These are phyloP conservation scores for Boletellus emodensis DNA, from an alignment of 768 basidiomycete genomes.

Conservation along the genomic window DNA sequence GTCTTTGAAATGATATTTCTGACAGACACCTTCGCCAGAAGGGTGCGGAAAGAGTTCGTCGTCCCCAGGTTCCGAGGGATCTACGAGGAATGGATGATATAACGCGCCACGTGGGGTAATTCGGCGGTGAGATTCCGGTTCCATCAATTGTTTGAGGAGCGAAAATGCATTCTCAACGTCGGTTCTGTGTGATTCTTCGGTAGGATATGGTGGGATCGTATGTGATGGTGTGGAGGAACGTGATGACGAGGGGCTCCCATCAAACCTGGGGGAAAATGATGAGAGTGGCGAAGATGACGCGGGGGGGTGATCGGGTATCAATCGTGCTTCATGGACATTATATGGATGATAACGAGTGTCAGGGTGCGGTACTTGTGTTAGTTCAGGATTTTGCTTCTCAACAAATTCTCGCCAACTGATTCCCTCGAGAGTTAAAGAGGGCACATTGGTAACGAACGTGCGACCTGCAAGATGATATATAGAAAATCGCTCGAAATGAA, in stretches of 20 bases:
- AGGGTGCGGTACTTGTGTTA: slow-evolving; percentile 48
- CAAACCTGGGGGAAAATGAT: slow-evolving; percentile 19
- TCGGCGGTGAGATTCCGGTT: slow-evolving; percentile 73
- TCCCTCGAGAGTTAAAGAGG: slow-evolving; percentile 64
- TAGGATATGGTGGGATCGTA: slow-evolving; percentile 19
- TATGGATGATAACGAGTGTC: slow-evolving; percentile 57
- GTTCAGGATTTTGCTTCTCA: slow-evolving; percentile 68
- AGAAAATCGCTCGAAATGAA: not conserved
- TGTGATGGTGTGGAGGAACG: slow-evolving; percentile 22
- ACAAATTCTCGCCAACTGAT: slow-evolving; percentile 73
- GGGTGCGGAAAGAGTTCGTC: slow-evolving; percentile 69
- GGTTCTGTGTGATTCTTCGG: slow-evolving; percentile 39
- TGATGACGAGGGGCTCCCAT: slow-evolving; percentile 16
- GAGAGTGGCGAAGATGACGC: slow-evolving; percentile 34
- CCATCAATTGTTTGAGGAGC: slow-evolving; percentile 68
- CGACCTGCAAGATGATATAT: slow-evolving; percentile 54
- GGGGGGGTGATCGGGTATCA: slow-evolving; percentile 19
- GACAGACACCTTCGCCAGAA: slow-evolving; percentile 65
- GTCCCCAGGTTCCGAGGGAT: slow-evolving; percentile 46
- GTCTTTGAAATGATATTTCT: slow-evolving; percentile 55
- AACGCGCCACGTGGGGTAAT: slow-evolving; percentile 75
- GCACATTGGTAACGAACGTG: slow-evolving; percentile 86
- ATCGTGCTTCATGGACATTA: slow-evolving; percentile 26
- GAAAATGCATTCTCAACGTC: slow-evolving; percentile 69
- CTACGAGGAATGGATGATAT: slow-evolving; percentile 71